phyloP scores from a whole-genome alignment of 208 protist species.

The Crithidia brevicula region DNA sequence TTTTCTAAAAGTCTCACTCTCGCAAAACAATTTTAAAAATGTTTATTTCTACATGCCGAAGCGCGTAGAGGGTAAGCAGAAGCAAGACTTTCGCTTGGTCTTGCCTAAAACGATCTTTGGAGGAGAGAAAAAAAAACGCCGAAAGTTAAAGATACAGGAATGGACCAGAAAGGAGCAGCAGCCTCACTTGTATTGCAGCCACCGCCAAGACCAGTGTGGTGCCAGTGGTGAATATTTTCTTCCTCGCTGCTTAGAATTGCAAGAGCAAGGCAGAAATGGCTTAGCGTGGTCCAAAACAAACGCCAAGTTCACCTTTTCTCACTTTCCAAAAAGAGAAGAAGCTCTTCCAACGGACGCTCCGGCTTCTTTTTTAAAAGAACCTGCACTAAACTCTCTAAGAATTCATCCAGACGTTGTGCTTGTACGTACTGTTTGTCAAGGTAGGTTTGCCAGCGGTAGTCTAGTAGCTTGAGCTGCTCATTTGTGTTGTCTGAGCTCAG shows the following conservation, averaged over 20 bases:
- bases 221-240: too few species aligned
- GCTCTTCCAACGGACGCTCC: constrained; percentile 56
- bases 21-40: too few species aligned
- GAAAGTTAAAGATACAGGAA: background rate
- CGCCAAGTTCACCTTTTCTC: constrained; percentile 30
- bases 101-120: too few species aligned
- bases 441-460: constrained; percentile 70
- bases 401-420: constrained; percentile 44
- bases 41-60: too few species aligned
- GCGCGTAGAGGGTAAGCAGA: too few species aligned
- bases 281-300: too few species aligned
- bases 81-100: too few species aligned
- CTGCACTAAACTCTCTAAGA: constrained; percentile 53
- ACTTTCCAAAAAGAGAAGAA: constrained; percentile 42
- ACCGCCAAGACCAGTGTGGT: too few species aligned
- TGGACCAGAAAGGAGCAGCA: background rate
- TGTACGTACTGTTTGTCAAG: constrained; percentile 59
- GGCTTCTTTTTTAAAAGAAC: constrained; percentile 50
- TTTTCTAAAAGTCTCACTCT: too few species aligned
- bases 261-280: too few species aligned
- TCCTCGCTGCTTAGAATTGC: too few species aligned
- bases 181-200: too few species aligned
- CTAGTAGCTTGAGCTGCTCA: constrained; percentile 45
- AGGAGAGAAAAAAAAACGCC: background rate
- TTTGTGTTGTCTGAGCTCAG: constrained; percentile 31